These are phyloP conservation scores for Brassica cretica DNA, from an alignment of 345 rosid genomes.

Conservation along the genomic window DNA sequence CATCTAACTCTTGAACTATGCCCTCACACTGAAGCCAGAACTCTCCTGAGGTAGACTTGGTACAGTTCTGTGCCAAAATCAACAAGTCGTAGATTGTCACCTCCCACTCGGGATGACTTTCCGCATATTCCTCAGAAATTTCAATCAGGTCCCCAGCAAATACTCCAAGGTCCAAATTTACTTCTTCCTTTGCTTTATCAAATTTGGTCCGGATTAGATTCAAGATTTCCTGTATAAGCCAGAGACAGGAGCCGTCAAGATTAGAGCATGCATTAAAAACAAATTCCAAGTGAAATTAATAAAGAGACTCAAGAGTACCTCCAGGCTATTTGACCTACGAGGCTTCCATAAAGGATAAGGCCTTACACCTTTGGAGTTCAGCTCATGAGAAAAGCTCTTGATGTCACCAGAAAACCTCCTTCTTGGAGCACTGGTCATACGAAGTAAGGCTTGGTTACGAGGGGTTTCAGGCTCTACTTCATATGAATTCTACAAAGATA, in stretches of 20 bases:
- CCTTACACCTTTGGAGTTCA: constrained; percentile 85
- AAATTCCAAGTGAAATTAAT: constrained; percentile 1
- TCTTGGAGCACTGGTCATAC: constrained; percentile 84
- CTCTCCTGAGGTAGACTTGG: constrained; percentile 64
- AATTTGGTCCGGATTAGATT: constrained; percentile 71
- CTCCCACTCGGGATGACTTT: constrained; percentile 81
- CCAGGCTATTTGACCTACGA: constrained; percentile 65
- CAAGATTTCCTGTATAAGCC: constrained; percentile 61
- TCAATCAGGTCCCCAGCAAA: constrained; percentile 78
- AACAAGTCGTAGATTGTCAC: constrained; percentile 79
- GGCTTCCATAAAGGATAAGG: constrained; percentile 90
- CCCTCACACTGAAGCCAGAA: constrained; percentile 96
- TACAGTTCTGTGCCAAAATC: constrained; percentile 79
- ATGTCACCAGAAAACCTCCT: constrained; percentile 79
- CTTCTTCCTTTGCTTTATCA: constrained; percentile 96
- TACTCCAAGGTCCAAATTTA: constrained; percentile 75
- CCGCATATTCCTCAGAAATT: constrained; percentile 66
- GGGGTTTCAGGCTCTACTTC: constrained; percentile 77
- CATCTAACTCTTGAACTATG: constrained; percentile 92
- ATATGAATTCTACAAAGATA: constrained; percentile 37
- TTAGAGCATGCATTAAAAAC: constrained; percentile 26
- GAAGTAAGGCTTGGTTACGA: constrained; percentile 82
- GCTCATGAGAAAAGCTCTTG: constrained; percentile 94
- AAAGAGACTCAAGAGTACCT: constrained; percentile 46
- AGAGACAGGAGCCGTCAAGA: neutral